Evolutionary conservation across 352 stramenopile species (phyloP), one percentile per base, ranked within the genome.

Genomic region (Phytophthora citrophthora): DNA sequence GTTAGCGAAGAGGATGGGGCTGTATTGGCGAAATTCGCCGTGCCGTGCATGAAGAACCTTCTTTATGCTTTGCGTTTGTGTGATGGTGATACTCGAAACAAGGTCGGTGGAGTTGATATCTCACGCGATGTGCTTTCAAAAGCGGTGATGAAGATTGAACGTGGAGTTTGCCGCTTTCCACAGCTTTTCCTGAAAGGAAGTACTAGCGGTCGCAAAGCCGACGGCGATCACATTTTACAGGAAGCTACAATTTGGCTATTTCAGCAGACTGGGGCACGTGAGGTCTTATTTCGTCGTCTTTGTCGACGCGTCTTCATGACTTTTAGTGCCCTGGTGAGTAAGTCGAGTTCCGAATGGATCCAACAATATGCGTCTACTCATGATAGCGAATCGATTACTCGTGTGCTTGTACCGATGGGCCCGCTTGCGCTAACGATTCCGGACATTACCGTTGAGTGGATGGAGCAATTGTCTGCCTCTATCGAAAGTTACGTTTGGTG

Each of bases 1-100:
- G 20, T 94, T 38, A 76, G 77, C 38, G 71, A 90, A 69, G 82
- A 93, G 24, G 63, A 89, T 51, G 69, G 70, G 2, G 39, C 56
- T 2, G 54, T 83, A 4, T 72, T 93, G 16, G 77, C 70, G n/a
- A 64, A 60, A 7, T 92, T 87, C 60, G 88, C 81, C 3, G 29
- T 93, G 40, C 62, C 69, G 4, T 94, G 80, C n/a, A 41, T 91
- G 12, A 89, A 89, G 27, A 86, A 79, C 7, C 83, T 94, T 39
- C 61, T 94, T 2, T 70, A 75, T 29, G 78, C 86, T 2, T 61
- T 94, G 18, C 86, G 79, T 23, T 64, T 92, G 24, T 88, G 83
- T 40, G 77, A 90, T 44, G 64, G 43, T 32, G 75, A 89, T 52
- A 54, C 56, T 40, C 55, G 48, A 24, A 73, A 55, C 15, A 63